Evolutionary conservation across 208 protist species (phyloP).

Genomic region (Tetramitus jugosus): DNA sequence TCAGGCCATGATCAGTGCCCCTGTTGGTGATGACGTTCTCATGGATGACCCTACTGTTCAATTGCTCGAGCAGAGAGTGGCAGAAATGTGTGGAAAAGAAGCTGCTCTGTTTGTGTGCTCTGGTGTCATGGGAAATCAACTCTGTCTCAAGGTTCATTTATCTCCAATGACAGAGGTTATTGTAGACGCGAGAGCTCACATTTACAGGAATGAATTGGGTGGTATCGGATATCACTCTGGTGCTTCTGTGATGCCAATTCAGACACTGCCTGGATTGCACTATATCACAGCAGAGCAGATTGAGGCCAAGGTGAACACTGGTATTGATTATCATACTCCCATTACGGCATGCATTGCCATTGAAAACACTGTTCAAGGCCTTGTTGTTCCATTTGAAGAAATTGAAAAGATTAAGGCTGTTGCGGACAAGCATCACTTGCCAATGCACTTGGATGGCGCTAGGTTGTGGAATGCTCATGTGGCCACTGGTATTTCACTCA

Average conservation of each 20-base stretch:
- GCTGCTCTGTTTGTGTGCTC: constrained; percentile 39
- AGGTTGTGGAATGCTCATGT: constrained; percentile 41
- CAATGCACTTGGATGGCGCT: constrained; percentile 47
- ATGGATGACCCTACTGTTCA: constrained; percentile 41
- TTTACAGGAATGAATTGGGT: not conserved
- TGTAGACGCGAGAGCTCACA: constrained; percentile 29
- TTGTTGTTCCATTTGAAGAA: constrained; percentile 7
- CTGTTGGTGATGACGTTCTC: constrained; percentile 44
- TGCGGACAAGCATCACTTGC: constrained; percentile 22
- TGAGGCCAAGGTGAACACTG: constrained; percentile 8
- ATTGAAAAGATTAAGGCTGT: not conserved
- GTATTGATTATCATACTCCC: constrained; percentile 33
- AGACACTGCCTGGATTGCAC: not conserved
- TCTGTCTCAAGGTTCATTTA: not conserved
- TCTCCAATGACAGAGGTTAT: constrained; percentile 27
- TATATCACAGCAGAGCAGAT: constrained; percentile 2
- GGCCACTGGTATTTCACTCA: constrained; percentile 23
- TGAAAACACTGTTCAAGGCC: constrained; percentile 38
- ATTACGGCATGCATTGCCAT: constrained; percentile 32
- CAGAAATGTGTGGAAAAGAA: constrained; percentile 43
- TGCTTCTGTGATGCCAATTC: not conserved
- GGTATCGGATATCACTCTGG: not conserved
- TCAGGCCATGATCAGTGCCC: constrained; percentile 30
- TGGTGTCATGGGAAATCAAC: constrained; percentile 47
- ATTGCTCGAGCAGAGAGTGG: constrained; percentile 28